These are phyloP conservation scores for Bipolaris gigantea DNA, from an alignment of 2,329 filamentous ascomycete genomes.

Conservation along the genomic window DNA sequence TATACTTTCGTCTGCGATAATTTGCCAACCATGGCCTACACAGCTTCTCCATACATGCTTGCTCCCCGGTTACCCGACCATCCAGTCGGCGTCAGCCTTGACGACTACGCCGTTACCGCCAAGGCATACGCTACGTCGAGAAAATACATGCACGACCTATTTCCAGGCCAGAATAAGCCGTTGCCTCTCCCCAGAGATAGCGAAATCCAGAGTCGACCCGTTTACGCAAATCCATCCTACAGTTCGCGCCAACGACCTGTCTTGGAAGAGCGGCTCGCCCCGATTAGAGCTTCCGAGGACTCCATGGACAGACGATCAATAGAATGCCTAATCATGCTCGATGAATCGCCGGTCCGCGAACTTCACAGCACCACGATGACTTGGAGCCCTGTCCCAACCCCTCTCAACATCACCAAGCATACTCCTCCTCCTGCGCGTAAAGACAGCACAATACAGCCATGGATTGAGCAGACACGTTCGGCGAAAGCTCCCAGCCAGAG, in stretches of 20 bases:
- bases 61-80: slow-evolving; percentile 28
- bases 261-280: background rate
- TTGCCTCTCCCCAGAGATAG: background rate
- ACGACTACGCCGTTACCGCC: slow-evolving; percentile 14
- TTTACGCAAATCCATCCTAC: background rate
- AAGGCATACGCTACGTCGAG: slow-evolving; percentile 6
- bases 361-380: background rate
- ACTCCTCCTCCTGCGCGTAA: slow-evolving; percentile 10
- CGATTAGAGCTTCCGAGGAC: background rate
- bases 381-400: slow-evolving; percentile 1
- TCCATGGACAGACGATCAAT: slow-evolving; percentile 1
- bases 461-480: background rate
- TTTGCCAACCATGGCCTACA: slow-evolving; percentile 19
- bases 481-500: background rate
- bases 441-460: background rate
- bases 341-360: background rate
- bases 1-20: background rate
- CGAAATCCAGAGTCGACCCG: background rate
- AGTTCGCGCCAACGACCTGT: background rate
- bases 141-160: slow-evolving; percentile 9
- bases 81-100: slow-evolving; percentile 29
- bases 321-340: slow-evolving; percentile 7
- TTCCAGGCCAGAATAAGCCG: slow-evolving; percentile 12
- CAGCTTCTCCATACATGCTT: slow-evolving; percentile 18
- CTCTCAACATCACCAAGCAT: slow-evolving; percentile 12